A percentile compares a stretch with the other conserved stretches of the same genome.
Conservation (phyloP, 768 basidiomycete species). For the Porphyrellus cyaneotinctus region DNA sequence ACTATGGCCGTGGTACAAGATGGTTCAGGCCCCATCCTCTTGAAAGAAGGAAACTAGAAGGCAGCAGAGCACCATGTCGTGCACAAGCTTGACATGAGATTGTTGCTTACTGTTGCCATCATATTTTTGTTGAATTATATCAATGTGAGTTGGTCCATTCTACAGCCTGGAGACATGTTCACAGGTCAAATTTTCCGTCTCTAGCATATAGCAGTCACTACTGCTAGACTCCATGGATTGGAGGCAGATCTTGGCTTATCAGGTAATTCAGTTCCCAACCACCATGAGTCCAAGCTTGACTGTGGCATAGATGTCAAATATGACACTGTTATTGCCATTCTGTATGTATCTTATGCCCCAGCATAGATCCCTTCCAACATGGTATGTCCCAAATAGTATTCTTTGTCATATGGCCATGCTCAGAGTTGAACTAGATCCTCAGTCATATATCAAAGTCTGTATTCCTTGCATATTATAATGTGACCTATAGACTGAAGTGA, state of each 20-base stretch:
- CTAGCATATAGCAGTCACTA: slow-evolving; percentile 37
- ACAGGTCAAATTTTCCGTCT: neutral
- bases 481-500: too few relatives aligned
- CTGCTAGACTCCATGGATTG: slow-evolving; percentile 39
- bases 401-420: too few relatives aligned
- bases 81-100: slow-evolving; percentile 26
- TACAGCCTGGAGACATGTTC: neutral
- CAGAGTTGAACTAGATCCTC: slow-evolving; percentile 39
- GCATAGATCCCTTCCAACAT: slow-evolving; percentile 67
- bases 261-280: slow-evolving; percentile 18
- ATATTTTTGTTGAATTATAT: slow-evolving; percentile 29
- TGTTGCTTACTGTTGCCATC: slow-evolving; percentile 26
- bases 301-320: slow-evolving; percentile 45
- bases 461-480: too few relatives aligned
- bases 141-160: slow-evolving; percentile 12
- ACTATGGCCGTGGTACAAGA: slow-evolving; percentile 5
- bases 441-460: slow-evolving; percentile 50
- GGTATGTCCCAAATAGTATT: slow-evolving; percentile 31
- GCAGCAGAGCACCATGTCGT: slow-evolving; percentile 22
- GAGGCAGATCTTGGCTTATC: slow-evolving; percentile 36
- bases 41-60: slow-evolving; percentile 7
- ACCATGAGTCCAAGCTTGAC: neutral
- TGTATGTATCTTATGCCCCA: slow-evolving; percentile 58
- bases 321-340: slow-evolving; percentile 46
- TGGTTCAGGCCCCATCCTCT: slow-evolving; percentile 11